Conservation (phyloP, 306 rosid species). For the Carpinus viminea region DNA sequence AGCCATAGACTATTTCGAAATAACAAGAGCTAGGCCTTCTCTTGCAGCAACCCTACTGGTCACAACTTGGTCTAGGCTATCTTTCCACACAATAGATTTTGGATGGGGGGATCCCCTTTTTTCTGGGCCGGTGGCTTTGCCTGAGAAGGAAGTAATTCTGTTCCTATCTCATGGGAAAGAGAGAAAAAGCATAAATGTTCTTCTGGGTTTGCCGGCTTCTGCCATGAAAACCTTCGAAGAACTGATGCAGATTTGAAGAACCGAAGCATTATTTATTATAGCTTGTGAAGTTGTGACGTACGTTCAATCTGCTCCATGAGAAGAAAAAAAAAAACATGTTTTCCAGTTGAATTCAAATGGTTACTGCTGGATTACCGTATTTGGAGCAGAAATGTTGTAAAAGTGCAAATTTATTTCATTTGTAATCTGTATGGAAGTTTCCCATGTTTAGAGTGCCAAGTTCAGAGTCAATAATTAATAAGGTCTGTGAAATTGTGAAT, state of each 20-base stretch:
- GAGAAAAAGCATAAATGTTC: conserved; percentile 60
- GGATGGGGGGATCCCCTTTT: conserved; percentile 83
- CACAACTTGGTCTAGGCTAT: conserved; percentile 73
- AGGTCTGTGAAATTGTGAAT: not conserved
- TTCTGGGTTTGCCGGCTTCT: conserved; percentile 79
- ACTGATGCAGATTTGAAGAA: conserved; percentile 37
- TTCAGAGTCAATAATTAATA: not conserved
- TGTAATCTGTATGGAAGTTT: conserved; percentile 1
- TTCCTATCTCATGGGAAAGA: conserved; percentile 60
- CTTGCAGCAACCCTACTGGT: conserved; percentile 66
- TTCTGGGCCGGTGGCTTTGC: conserved; percentile 76
- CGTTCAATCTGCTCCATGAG: not conserved
- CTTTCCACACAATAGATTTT: conserved; percentile 67
- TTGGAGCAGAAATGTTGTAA: not conserved
- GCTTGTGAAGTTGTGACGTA: not conserved
- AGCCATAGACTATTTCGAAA: conserved; percentile 75
- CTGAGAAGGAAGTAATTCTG: conserved; percentile 64
- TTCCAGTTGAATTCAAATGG: not conserved
- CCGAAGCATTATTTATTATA: not conserved
- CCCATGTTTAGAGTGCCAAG: not conserved
- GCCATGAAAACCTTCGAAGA: conserved; percentile 66
- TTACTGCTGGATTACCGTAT: not conserved
- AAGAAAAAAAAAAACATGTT: not conserved
- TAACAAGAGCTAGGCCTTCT: conserved; percentile 72
- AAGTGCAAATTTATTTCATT: conserved; percentile 2